phyloP scores from a whole-genome alignment of 2,329 filamentous ascomycete genomes.

The Coniochaeta ligniaria region DNA sequence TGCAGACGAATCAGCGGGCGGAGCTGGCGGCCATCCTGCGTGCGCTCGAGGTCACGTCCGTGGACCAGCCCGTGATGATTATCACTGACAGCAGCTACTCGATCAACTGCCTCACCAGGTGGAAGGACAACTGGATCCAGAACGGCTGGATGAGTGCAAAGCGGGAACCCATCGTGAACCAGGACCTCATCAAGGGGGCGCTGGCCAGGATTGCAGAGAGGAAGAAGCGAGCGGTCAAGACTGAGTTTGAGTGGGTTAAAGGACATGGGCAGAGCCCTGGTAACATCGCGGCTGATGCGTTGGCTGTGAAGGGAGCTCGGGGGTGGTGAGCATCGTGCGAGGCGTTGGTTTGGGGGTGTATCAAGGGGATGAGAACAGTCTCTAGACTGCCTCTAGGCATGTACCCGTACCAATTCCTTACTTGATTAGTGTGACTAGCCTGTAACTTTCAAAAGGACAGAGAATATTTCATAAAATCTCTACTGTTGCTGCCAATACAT shows the following conservation, averaged over 20 bases:
- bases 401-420: too few species aligned
- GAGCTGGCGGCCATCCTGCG: conserved; percentile 84
- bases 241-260: conserved; percentile 82
- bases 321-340: neutral
- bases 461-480: too few species aligned
- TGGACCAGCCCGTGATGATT: conserved; percentile 64
- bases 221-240: conserved; percentile 49
- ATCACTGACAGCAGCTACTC: conserved; percentile 86
- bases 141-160: conserved; percentile 69
- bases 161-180: conserved; percentile 69
- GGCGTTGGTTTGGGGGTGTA: neutral
- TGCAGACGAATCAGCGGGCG: conserved; percentile 93
- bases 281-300: conserved; percentile 71
- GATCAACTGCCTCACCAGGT: conserved; percentile 81
- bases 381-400: too few species aligned
- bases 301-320: conserved; percentile 64
- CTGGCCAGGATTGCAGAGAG: conserved; percentile 65
- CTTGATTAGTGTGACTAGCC: too few species aligned
- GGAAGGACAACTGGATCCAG: conserved; percentile 70
- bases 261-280: conserved; percentile 68
- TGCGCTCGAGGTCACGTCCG: conserved; percentile 68
- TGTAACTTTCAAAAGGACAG: neutral
- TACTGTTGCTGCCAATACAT: too few species aligned
- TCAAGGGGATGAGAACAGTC: neutral
- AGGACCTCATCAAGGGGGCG: conserved; percentile 72